A percentile compares a stretch with the other conserved stretches of the same genome.
phyloP scores from a whole-genome alignment of 1,284 basidiomycete genomes.

The Rhizoctonia solani region DNA sequence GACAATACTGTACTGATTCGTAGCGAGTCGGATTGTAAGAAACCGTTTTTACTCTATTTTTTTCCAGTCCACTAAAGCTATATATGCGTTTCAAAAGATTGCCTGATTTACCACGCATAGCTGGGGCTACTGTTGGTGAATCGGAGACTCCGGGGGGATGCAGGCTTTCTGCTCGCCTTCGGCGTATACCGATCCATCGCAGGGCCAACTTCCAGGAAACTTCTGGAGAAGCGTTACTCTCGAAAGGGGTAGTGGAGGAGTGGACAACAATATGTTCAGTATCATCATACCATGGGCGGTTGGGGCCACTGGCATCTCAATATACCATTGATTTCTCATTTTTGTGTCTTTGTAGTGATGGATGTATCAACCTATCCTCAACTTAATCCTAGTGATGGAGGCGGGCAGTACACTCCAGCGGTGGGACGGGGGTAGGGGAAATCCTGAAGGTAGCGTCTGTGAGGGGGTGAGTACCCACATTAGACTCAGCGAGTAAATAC shows the following conservation, averaged over 20 bases:
- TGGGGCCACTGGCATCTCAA: too few relatives aligned
- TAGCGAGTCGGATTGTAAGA: neutral
- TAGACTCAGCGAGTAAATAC: too few relatives aligned
- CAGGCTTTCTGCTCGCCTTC: conserved; percentile 36
- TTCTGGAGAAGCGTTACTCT: conserved; percentile 37
- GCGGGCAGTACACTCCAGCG: conserved; percentile 44
- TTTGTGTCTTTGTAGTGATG: conserved; percentile 10
- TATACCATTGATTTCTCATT: too few relatives aligned
- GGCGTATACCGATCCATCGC: conserved; percentile 3
- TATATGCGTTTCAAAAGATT: neutral
- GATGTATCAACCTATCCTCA: conserved; percentile 31
- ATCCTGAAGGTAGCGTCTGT: conserved; percentile 41
- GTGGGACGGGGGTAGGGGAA: conserved; percentile 42
- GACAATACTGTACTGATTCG: neutral
- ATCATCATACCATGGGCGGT: too few relatives aligned
- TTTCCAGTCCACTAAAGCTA: neutral
- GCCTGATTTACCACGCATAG: conserved; percentile 30
- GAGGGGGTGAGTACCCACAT: conserved; percentile 30
- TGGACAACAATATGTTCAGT: conserved; percentile 27
- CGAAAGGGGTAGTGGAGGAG: conserved; percentile 34
- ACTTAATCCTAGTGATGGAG: conserved; percentile 40
- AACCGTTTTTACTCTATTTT: neutral
- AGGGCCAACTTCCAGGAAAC: conserved; percentile 32
- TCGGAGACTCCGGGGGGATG: conserved; percentile 33
- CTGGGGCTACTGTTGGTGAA: conserved; percentile 34